Percentiles rank a stretch among this genome's conserved stretches.
Evolutionary conservation across 495 filamentous ascomycete genomes (phyloP).

Genomic region (Stereocaulon alpinum): DNA sequence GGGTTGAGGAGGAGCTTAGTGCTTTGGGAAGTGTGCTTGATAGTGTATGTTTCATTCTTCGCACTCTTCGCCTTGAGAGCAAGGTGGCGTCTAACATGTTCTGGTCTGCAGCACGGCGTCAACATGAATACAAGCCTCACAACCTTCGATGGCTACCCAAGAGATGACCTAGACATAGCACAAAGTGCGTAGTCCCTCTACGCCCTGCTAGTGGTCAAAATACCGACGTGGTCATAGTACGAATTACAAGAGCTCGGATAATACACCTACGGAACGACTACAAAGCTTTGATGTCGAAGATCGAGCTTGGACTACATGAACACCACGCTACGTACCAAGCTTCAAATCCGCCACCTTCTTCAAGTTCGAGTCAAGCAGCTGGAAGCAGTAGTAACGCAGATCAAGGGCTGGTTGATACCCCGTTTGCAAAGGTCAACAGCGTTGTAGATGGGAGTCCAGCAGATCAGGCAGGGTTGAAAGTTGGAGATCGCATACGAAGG

Average conservation of each 20-base stretch:
- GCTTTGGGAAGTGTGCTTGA: constrained; percentile 76
- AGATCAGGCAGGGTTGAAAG: constrained; percentile 66
- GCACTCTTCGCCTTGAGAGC: background rate
- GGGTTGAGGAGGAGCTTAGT: constrained; percentile 72
- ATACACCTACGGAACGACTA: constrained; percentile 87
- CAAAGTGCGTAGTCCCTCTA: constrained; percentile 53
- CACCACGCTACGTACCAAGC: constrained; percentile 39
- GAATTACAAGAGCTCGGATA: constrained; percentile 80
- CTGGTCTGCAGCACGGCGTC: constrained; percentile 63
- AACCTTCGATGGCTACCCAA: constrained; percentile 86
- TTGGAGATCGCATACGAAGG: constrained; percentile 70
- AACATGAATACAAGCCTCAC: constrained; percentile 84
- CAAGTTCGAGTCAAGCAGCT: constrained; percentile 18
- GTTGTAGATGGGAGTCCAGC: constrained; percentile 75
- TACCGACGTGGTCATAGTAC: constrained; percentile 45
- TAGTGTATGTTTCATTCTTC: constrained; percentile 44
- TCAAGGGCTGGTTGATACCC: constrained; percentile 43
- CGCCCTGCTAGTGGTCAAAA: background rate
- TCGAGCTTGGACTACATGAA: constrained; percentile 75
- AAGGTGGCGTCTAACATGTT: background rate
- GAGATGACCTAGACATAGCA: constrained; percentile 88
- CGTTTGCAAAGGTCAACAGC: constrained; percentile 86
- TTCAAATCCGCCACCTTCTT: constrained; percentile 23
- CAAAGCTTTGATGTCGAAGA: constrained; percentile 70
- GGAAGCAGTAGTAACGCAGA: constrained; percentile 15